phyloP scores from a whole-genome alignment of 2,329 filamentous ascomycete genomes.

The Phoma sp. region DNA sequence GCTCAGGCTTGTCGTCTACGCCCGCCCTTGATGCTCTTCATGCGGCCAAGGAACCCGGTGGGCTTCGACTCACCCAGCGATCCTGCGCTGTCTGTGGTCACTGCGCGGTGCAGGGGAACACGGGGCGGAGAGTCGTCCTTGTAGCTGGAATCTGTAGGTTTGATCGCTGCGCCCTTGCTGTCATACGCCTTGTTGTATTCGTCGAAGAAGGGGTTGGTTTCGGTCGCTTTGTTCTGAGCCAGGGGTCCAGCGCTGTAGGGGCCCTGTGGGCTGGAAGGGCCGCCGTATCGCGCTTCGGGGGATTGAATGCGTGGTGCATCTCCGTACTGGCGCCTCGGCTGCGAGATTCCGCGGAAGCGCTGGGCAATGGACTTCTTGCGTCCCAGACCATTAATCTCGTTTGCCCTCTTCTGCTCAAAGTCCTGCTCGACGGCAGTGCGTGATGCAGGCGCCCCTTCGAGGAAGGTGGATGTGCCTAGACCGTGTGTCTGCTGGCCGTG shows the following conservation, averaged over 20 bases:
- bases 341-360: constrained; percentile 84
- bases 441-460: constrained; percentile 91
- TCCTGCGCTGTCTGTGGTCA: constrained; percentile 42
- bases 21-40: constrained; percentile 49
- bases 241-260: constrained; percentile 51
- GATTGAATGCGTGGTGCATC: constrained; percentile 48
- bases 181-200: constrained; percentile 76
- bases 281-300: constrained; percentile 62
- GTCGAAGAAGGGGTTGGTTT: constrained; percentile 77
- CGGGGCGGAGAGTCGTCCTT: constrained; percentile 39
- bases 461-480: constrained; percentile 90
- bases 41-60: constrained; percentile 44
- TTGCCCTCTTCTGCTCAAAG: constrained; percentile 63
- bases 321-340: constrained; percentile 67
- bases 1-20: constrained; percentile 41
- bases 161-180: constrained; percentile 66
- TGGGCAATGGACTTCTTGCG: constrained; percentile 96
- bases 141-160: constrained; percentile 51
- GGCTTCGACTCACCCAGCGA: constrained; percentile 36
- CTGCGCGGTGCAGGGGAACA: constrained; percentile 38
- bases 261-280: constrained; percentile 34
- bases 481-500: constrained; percentile 86
- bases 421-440: constrained; percentile 77
- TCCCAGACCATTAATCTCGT: constrained; percentile 62
- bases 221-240: constrained; percentile 45